A percentile compares a stretch with the other conserved stretches of the same genome.
Conservation (phyloP, 371 early-diverging fungal genomes). For the Nosema granulosis region DNA sequence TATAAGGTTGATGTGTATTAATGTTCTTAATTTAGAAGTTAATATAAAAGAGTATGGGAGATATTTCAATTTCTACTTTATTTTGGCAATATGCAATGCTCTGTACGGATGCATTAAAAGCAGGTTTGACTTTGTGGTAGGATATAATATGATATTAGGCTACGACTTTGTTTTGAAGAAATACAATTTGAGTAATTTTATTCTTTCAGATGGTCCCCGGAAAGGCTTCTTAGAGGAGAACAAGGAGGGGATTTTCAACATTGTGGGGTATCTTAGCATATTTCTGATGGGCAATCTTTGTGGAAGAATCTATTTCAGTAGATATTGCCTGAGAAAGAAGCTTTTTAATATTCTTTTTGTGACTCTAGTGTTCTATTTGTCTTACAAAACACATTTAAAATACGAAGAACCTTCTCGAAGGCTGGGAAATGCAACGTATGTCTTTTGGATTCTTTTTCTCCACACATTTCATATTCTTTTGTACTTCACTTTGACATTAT, state of each 20-base stretch:
- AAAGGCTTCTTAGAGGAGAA: conserved; percentile 49
- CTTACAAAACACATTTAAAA: conserved; percentile 9
- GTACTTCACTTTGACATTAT: conserved; percentile 33
- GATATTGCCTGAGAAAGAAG: conserved; percentile 11
- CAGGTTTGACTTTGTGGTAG: conserved; percentile 14
- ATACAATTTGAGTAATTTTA: not conserved
- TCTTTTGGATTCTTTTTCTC: conserved; percentile 36
- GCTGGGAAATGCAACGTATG: conserved; percentile 45
- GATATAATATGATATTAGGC: not conserved
- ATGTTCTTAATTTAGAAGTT: conserved; percentile 54
- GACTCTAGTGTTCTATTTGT: conserved; percentile 13
- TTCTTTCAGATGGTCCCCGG: conserved; percentile 35
- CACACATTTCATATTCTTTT: conserved; percentile 45
- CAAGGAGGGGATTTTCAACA: conserved; percentile 59
- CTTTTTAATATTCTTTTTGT: not conserved
- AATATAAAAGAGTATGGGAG: conserved; percentile 64
- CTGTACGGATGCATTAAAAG: conserved; percentile 27
- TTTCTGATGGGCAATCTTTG: conserved; percentile 54
- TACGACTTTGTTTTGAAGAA: conserved; percentile 34
- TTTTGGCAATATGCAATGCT: conserved; percentile 49
- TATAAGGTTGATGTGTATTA: conserved; percentile 48
- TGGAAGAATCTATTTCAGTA: conserved; percentile 45
- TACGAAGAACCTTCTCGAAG: conserved; percentile 38
- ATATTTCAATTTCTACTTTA: conserved; percentile 66
- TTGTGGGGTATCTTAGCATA: conserved; percentile 57